phyloP scores from a whole-genome alignment of 2,329 filamentous ascomycete species.

The Gnomoniopsis sp. region DNA sequence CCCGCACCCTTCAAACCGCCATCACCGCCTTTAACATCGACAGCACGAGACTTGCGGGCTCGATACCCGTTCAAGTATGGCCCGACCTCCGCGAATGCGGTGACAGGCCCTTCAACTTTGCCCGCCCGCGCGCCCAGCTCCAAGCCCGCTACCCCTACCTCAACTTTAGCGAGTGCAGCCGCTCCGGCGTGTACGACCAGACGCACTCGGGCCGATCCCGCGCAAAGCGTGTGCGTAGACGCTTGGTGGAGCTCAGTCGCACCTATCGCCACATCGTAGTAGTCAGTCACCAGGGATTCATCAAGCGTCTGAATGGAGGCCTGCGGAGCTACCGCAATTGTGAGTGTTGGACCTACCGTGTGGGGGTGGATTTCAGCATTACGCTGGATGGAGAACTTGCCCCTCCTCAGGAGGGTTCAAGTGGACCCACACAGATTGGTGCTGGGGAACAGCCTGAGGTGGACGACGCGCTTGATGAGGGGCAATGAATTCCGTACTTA shows the following conservation, averaged over 20 bases:
- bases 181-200: slow-evolving; percentile 10
- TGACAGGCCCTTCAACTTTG: slow-evolving; percentile 11
- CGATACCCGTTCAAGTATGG: slow-evolving; percentile 12
- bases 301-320: slow-evolving; percentile 8
- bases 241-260: slow-evolving; percentile 7
- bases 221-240: slow-evolving; percentile 11
- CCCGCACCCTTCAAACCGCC: slow-evolving; percentile 11
- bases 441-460: slow-evolving; percentile 14
- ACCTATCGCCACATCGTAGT: slow-evolving; percentile 14
- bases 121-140: slow-evolving; percentile 10
- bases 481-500: neutral
- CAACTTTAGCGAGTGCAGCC: slow-evolving; percentile 10
- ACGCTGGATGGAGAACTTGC: slow-evolving; percentile 10
- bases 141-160: slow-evolving; percentile 12
- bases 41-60: neutral
- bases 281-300: slow-evolving; percentile 16
- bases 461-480: neutral
- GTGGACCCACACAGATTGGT: slow-evolving; percentile 10
- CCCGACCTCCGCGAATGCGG: slow-evolving; percentile 14
- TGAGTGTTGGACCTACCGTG: slow-evolving; percentile 14
- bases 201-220: slow-evolving; percentile 9
- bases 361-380: slow-evolving; percentile 14
- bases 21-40: slow-evolving; percentile 2
- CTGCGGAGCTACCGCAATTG: slow-evolving; percentile 12
- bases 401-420: slow-evolving; percentile 1